Conservation (phyloP, 2,329 filamentous ascomycete species). For the Penicillium sp. region DNA sequence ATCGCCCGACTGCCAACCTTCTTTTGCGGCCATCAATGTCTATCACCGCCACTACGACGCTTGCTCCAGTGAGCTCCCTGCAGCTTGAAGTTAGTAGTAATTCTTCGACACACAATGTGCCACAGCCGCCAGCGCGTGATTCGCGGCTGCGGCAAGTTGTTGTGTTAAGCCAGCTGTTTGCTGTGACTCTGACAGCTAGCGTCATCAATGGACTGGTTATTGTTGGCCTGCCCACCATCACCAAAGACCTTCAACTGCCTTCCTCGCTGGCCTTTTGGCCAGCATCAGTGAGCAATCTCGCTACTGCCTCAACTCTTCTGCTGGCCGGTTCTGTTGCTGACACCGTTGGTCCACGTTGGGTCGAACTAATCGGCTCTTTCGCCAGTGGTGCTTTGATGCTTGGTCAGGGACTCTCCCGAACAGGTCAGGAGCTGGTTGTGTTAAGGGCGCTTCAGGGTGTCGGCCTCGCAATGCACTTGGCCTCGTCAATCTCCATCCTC, state of each 20-base stretch:
- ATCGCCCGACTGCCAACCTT: background rate
- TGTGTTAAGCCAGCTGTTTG: conserved; percentile 22
- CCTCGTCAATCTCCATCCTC: conserved; percentile 56
- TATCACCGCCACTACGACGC: background rate
- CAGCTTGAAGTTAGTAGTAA: background rate
- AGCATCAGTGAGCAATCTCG: conserved; percentile 37
- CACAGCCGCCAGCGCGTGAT: background rate
- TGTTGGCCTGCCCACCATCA: conserved; percentile 50
- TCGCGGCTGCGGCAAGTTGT: conserved; percentile 18
- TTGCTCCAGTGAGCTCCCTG: background rate
- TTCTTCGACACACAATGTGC: background rate
- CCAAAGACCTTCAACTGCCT: conserved; percentile 37
- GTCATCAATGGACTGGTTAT: conserved; percentile 47
- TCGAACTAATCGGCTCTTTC: conserved; percentile 39
- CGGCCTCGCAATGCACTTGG: conserved; percentile 54
- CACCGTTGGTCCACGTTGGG: conserved; percentile 47
- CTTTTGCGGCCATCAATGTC: background rate
- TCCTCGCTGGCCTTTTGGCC: conserved; percentile 29
- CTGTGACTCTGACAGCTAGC: conserved; percentile 32
- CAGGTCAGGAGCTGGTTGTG: conserved; percentile 50
- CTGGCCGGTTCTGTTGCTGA: conserved; percentile 58
- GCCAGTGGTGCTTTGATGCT: conserved; percentile 39
- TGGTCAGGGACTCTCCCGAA: conserved; percentile 36
- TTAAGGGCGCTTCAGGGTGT: conserved; percentile 54
- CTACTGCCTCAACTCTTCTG: conserved; percentile 47